These are phyloP conservation scores for Colletotrichum kahawae DNA, from an alignment of 2,329 filamentous ascomycete genomes.

Conservation along the genomic window DNA sequence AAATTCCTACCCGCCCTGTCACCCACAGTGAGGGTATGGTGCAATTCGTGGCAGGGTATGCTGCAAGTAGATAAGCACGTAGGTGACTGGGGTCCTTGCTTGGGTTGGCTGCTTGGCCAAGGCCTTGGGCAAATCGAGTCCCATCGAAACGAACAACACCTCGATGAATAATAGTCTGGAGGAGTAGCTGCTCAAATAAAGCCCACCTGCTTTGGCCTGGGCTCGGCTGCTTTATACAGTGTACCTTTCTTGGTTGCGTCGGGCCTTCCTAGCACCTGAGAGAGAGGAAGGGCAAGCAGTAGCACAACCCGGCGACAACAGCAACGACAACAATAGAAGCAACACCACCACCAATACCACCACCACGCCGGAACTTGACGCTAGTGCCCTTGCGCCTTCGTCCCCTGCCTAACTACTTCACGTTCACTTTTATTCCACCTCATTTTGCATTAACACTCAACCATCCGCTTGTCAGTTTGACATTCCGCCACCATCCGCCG, in stretches of 20 bases:
- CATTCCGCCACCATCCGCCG: not conserved
- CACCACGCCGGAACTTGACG: not conserved
- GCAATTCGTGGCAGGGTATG: not conserved
- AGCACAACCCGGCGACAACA: not conserved
- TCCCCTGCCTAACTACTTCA: not conserved
- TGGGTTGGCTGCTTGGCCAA: not conserved
- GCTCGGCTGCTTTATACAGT: not conserved
- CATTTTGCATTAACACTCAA: not conserved
- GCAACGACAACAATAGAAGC: not conserved
- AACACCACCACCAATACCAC: not conserved
- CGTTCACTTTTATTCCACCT: not conserved
- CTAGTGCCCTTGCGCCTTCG: not conserved
- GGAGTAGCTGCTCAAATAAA: not conserved
- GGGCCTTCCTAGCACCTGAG: not conserved
- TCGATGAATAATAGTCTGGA: not conserved
- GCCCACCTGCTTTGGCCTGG: not conserved
- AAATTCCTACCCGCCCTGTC: not conserved
- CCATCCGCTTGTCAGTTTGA: not conserved
- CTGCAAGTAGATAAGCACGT: not conserved
- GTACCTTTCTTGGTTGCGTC: not conserved
- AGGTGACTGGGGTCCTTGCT: not conserved
- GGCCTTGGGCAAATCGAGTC: not conserved
- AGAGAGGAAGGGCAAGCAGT: not conserved
- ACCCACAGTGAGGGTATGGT: not conserved
- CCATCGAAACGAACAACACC: not conserved